Evolutionary conservation across 2,329 filamentous ascomycete species (phyloP).

Genomic region (Ilyonectria robusta): DNA sequence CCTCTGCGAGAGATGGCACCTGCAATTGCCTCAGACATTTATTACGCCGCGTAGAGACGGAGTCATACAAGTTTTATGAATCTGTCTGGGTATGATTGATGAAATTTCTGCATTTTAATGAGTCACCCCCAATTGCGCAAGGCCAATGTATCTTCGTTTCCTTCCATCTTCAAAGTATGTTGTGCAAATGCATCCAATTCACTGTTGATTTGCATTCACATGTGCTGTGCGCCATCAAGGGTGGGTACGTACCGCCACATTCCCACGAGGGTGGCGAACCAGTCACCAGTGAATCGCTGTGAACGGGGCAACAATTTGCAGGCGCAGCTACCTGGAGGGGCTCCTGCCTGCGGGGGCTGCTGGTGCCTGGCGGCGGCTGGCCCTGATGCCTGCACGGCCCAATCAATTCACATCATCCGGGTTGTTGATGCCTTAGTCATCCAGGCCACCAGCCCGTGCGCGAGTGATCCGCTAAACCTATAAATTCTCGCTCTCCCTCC

Average conservation of each 20-base stretch:
- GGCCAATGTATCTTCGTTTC: too few species aligned
- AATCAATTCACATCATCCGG: conserved; percentile 34
- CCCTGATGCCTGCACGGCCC: conserved; percentile 20
- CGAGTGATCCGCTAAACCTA: conserved; percentile 42
- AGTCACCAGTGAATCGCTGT: conserved; percentile 1
- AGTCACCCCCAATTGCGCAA: neutral
- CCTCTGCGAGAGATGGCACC: conserved; percentile 6
- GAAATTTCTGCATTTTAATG: neutral
- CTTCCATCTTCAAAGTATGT: neutral
- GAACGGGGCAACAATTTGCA: neutral
- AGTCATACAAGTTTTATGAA: neutral
- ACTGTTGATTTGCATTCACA: too few species aligned
- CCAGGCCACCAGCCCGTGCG: conserved; percentile 31
- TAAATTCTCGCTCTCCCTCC: conserved; percentile 51
- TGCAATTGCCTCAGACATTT: neutral
- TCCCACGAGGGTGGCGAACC: too few species aligned
- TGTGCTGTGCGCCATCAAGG: too few species aligned
- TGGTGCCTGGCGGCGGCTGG: conserved; percentile 40
- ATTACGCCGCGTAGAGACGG: neutral
- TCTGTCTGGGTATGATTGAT: neutral
- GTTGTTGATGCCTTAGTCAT: conserved; percentile 42
- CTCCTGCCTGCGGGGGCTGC: conserved; percentile 27
- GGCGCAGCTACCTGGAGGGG: neutral
- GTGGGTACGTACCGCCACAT: too few species aligned
- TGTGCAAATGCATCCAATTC: conserved; percentile 1